Evolutionary conservation across 257 asterid genomes (phyloP), one percentile per base, ranked within the genome.

Genomic region (Fraxinus pennsylvanica): DNA sequence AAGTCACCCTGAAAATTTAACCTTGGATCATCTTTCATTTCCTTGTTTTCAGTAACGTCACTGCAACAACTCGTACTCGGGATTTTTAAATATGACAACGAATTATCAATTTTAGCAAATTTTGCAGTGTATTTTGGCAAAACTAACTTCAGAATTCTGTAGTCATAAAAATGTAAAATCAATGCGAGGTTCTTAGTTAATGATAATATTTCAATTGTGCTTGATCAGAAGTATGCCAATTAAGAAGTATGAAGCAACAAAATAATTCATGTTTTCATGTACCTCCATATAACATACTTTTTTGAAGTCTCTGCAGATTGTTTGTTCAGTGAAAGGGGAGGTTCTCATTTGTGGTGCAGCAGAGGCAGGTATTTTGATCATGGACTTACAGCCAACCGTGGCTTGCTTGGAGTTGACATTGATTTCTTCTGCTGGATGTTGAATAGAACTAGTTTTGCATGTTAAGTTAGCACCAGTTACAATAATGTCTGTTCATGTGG

Each of bases 271-370:
- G 63, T 21, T 74, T 7, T 47, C 63, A 45, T 69, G 29, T 84
- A 79, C 86, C 89, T 84, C 83, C 38, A 76, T 74, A 75, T 73
- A 78, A 70, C 74, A 39, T 76, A 76, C 76, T 79, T 84, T 81
- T 59, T 82, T 76, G 74, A 66, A 75, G 78, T 83, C 83, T 83
- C 81, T 79, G 82, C 76, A 57, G 66, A 35, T 75, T 67, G 68
- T 74, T 76, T 79, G 81, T 72, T 80, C 77, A 69, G 89, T 80
- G 68, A 59, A 36, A 43, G 80, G 81, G 81, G 81, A 79, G 72
- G 52, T 50, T 38, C 81, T 71, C 78, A 22, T 30, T 57, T 43
- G 74, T 79, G 91, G 80, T 50, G 74, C 85, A 71, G 69, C 81
- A 68, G 57, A 8, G 36, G 79, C 67, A 41, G 85, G 78, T 59